A percentile compares a stretch with the other conserved stretches of the same genome.
Evolutionary conservation across 495 filamentous ascomycete genomes (phyloP).

Genomic region (Daldinia caldariorum): DNA sequence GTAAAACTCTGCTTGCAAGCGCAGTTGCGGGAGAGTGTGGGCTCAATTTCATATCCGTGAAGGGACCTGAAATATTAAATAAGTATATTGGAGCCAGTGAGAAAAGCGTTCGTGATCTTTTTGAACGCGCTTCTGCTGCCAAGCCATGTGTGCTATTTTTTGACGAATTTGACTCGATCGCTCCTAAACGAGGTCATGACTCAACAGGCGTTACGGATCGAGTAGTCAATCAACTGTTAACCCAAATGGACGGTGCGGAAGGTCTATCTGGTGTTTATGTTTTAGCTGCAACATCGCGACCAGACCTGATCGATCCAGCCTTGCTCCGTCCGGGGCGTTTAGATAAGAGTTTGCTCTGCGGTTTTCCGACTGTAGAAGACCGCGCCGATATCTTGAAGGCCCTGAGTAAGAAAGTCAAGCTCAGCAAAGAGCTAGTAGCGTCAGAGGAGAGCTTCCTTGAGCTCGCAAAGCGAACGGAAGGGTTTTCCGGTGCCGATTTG

Average conservation of each 20-base stretch:
- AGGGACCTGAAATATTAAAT: conserved; percentile 96
- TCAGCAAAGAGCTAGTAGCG: conserved; percentile 68
- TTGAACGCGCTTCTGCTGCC: conserved; percentile 89
- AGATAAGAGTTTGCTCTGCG: conserved; percentile 90
- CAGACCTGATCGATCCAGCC: conserved; percentile 94
- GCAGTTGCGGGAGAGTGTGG: conserved; percentile 97
- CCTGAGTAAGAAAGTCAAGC: conserved; percentile 78
- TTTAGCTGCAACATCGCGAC: conserved; percentile 88
- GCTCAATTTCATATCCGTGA: conserved; percentile 97
- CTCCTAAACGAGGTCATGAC: conserved; percentile 96
- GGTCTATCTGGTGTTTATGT: conserved; percentile 95
- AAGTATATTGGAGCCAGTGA: conserved; percentile 98
- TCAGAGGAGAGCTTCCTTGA: conserved; percentile 65
- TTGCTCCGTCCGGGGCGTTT: conserved; percentile 87
- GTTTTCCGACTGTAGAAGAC: conserved; percentile 81
- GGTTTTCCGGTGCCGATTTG: conserved; percentile 94
- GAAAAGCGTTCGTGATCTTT: conserved; percentile 92
- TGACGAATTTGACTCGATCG: conserved; percentile 97
- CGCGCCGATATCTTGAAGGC: conserved; percentile 87
- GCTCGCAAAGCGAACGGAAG: conserved; percentile 80
- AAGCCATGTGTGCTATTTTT: conserved; percentile 95
- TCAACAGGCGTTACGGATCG: conserved; percentile 96
- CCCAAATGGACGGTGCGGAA: conserved; percentile 99
- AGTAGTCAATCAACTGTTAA: conserved; percentile 97
- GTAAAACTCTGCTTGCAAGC: conserved; percentile 91